phyloP scores from a whole-genome alignment of 306 rosid genomes.

The Begonia masoniana region DNA sequence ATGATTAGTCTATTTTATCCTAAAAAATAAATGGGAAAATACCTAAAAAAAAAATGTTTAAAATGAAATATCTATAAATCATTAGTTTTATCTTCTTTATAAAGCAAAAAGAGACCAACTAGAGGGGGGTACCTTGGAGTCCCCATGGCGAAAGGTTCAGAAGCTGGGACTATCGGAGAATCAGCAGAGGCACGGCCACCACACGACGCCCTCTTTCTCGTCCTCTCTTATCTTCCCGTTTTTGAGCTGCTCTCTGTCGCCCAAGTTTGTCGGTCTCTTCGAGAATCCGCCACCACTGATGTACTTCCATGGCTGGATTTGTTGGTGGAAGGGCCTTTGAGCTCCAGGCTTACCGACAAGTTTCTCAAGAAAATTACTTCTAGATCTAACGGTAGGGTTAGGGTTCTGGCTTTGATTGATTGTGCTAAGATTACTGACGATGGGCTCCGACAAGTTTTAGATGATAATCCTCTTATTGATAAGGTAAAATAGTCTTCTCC shows the following conservation, averaged over 20 bases:
- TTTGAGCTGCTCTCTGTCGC: slow-evolving; percentile 51
- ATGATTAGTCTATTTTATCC: too few relatives aligned
- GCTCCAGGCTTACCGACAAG: slow-evolving; percentile 28
- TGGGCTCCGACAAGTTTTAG: slow-evolving; percentile 41
- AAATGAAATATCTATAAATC: too few relatives aligned
- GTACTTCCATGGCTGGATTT: slow-evolving; percentile 52
- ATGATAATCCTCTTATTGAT: slow-evolving; percentile 43
- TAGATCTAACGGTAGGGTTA: slow-evolving; percentile 47
- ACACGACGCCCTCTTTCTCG: slow-evolving; percentile 46
- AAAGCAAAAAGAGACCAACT: too few relatives aligned
- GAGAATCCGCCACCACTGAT: slow-evolving; percentile 49
- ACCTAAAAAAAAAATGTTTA: too few relatives aligned
- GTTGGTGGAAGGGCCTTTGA: slow-evolving; percentile 43
- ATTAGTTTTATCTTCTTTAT: too few relatives aligned
- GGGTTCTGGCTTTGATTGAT: slow-evolving; percentile 37
- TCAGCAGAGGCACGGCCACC: slow-evolving; percentile 20
- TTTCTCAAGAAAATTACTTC: slow-evolving; percentile 33
- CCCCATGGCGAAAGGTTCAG: too few relatives aligned
- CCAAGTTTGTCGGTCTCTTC: slow-evolving; percentile 39
- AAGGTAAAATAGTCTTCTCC: slow-evolving; percentile 28
- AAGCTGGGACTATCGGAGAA: background rate
- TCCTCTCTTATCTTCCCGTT: slow-evolving; percentile 44
- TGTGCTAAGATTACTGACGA: slow-evolving; percentile 48
- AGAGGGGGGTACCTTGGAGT: too few relatives aligned
- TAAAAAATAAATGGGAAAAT: too few relatives aligned